Conservation (phyloP, 2,329 filamentous ascomycete genomes). For the Cercospora nicotianae region DNA sequence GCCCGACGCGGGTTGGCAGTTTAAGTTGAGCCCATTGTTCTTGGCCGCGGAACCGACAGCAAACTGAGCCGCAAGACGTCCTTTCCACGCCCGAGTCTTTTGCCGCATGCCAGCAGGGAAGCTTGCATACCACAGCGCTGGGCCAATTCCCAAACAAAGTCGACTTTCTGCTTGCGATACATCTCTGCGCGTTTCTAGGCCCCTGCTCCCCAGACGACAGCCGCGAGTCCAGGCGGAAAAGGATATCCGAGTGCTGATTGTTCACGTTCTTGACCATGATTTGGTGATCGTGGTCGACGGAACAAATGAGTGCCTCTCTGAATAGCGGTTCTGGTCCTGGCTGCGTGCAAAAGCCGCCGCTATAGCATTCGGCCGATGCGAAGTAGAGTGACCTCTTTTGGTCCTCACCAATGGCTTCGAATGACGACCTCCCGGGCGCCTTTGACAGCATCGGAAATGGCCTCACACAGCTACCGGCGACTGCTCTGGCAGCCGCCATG, state of each 20-base stretch:
- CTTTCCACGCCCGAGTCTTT: slow-evolving; percentile 1
- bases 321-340: background rate
- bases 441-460: background rate
- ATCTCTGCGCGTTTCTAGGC: background rate
- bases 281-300: slow-evolving; percentile 12
- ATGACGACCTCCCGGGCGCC: background rate
- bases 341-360: background rate
- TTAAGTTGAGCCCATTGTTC: slow-evolving; percentile 6
- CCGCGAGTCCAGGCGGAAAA: slow-evolving; percentile 13
- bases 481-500: background rate
- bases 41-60: slow-evolving; percentile 22
- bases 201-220: slow-evolving; percentile 17
- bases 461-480: background rate
- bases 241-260: background rate
- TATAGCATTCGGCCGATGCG: background rate
- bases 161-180: slow-evolving; percentile 17
- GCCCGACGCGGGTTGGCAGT: background rate
- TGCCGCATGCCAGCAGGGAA: slow-evolving; percentile 16
- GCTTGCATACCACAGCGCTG: slow-evolving; percentile 21
- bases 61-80: slow-evolving; percentile 3
- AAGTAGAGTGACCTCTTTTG: background rate
- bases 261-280: slow-evolving; percentile 8
- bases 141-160: slow-evolving; percentile 2
- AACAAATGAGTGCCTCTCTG: slow-evolving; percentile 16
- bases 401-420: slow-evolving; percentile 3